phyloP scores from a whole-genome alignment of 2,329 filamentous ascomycete genomes.

The Amauroascus niger region DNA sequence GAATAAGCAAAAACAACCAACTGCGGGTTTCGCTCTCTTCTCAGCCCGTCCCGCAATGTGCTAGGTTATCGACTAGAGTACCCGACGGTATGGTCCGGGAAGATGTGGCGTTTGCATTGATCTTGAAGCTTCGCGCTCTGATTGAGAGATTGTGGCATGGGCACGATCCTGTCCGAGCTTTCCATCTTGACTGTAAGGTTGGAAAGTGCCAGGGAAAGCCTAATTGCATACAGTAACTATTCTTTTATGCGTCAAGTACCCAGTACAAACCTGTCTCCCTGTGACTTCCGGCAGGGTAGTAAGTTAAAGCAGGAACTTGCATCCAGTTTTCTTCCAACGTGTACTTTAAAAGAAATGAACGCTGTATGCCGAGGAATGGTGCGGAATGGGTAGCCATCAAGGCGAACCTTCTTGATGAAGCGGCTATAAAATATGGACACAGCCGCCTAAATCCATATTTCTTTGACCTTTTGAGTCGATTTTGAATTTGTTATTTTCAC shows the following conservation, averaged over 20 bases:
- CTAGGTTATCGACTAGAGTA: conserved; percentile 3
- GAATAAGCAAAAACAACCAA: conserved; percentile 9
- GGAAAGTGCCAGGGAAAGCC: conserved; percentile 6
- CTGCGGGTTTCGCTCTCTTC: background rate
- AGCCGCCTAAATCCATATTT: background rate
- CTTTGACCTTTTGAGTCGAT: background rate
- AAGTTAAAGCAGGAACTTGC: conserved; percentile 12
- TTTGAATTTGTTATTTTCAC: background rate
- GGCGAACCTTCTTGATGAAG: background rate
- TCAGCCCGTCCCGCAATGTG: conserved; percentile 1
- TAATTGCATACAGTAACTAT: conserved; percentile 13
- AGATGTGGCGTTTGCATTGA: conserved; percentile 13
- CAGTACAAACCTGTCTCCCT: conserved; percentile 11
- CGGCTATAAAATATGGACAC: conserved; percentile 6
- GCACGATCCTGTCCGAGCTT: conserved; percentile 13
- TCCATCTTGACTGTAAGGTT: conserved; percentile 14
- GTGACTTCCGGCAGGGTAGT: conserved; percentile 10
- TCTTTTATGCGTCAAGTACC: conserved; percentile 15
- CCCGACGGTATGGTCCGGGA: conserved; percentile 14
- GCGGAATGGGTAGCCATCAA: conserved; percentile 14
- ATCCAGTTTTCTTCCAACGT: conserved; percentile 11
- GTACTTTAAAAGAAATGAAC: conserved; percentile 4
- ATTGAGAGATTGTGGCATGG: conserved; percentile 11
- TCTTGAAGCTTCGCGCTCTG: conserved; percentile 12
- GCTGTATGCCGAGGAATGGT: conserved; percentile 9